These are phyloP conservation scores for Cardiospermum halicacabum DNA, from an alignment of 345 rosid species.

Conservation along the genomic window DNA sequence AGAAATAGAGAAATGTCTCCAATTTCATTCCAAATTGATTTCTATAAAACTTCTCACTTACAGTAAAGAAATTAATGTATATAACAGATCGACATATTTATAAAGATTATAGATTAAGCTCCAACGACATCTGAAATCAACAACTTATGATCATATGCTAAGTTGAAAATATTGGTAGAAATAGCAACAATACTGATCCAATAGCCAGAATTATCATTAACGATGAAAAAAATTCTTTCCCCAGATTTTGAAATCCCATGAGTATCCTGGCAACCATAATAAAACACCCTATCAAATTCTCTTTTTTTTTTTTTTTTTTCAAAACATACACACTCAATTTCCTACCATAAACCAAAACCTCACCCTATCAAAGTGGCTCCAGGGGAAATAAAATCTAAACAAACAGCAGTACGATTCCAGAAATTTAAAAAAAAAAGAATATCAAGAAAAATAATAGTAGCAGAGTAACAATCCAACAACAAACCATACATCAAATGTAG, in stretches of 20 bases:
- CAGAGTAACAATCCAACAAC: conserved; percentile 40
- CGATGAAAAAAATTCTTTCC: conserved; percentile 35
- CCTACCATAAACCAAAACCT: too few relatives aligned
- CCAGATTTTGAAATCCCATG: conserved; percentile 33
- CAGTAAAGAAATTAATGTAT: too few relatives aligned
- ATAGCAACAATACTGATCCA: conserved; percentile 45
- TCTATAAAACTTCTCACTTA: too few relatives aligned
- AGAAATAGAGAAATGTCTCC: too few relatives aligned
- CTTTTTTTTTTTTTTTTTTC: too few relatives aligned
- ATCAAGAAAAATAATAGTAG: conserved; percentile 64
- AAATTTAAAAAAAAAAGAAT: conserved; percentile 81
- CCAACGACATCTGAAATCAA: too few relatives aligned
- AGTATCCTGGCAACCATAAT: conserved; percentile 36
- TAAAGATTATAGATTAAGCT: too few relatives aligned
- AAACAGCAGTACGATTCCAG: conserved; percentile 80
- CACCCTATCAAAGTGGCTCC: conserved; percentile 74
- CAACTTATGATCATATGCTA: conserved; percentile 12
- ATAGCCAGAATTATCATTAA: conserved; percentile 44
- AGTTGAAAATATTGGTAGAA: conserved; percentile 35
- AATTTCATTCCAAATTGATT: too few relatives aligned
- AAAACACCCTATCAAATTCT: too few relatives aligned
- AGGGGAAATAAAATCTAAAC: conserved; percentile 81
- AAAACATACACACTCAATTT: too few relatives aligned
- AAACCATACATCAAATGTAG: conserved; percentile 39
- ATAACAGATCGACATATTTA: too few relatives aligned